Conservation (phyloP, 768 basidiomycete species). For the Kwoniella heveanensis region DNA sequence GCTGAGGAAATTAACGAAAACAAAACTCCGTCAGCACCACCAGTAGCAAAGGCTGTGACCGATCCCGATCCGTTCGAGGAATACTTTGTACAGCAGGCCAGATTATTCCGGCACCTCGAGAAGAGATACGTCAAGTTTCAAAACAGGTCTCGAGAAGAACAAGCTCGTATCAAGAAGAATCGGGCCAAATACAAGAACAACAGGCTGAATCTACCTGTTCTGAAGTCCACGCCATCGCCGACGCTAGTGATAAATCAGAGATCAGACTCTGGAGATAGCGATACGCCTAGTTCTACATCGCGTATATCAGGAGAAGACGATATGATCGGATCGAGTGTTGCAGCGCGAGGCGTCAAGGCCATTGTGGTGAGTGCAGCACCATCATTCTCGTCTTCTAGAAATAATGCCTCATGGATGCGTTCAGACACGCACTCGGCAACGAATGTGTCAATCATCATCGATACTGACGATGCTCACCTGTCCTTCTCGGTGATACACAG, state of each 20-base stretch:
- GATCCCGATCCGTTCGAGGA: conserved; percentile 26
- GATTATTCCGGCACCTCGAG: conserved; percentile 35
- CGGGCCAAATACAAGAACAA: conserved; percentile 7
- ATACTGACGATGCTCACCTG: no score
- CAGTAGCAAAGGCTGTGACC: no score
- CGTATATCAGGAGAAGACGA: conserved; percentile 1
- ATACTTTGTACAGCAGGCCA: conserved; percentile 42
- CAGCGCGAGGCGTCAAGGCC: conserved; percentile 1
- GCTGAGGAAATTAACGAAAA: no score
- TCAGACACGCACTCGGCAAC: no score
- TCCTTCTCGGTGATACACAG: background rate
- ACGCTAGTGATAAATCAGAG: background rate
- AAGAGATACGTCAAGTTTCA: conserved; percentile 37
- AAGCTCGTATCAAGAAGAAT: conserved; percentile 27
- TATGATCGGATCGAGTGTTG: conserved; percentile 20
- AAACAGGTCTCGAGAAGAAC: conserved; percentile 25
- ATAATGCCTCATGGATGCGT: no score
- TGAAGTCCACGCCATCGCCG: no score
- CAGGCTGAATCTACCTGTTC: background rate
- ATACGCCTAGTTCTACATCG: background rate
- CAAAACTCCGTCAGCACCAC: no score
- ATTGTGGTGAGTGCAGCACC: conserved; percentile 1
- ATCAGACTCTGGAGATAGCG: conserved; percentile 4
- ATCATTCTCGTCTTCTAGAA: no score
- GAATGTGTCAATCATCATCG: no score